Percentiles rank a stretch among this genome's conserved stretches.
phyloP scores from a whole-genome alignment of 1,139 yeast species.

The Nakaseomyces bracarensis region DNA sequence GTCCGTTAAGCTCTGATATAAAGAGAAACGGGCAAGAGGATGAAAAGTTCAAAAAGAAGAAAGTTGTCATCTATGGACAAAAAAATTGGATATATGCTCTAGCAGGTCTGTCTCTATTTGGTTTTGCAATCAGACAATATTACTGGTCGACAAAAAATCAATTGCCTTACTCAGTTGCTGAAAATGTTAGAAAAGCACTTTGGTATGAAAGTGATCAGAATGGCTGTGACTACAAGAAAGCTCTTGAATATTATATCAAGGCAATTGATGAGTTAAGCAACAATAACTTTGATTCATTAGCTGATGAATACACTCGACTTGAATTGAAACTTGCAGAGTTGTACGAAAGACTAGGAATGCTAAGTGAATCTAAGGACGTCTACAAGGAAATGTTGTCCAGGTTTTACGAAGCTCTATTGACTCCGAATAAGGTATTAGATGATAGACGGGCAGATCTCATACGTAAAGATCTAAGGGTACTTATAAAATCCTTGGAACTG shows the following conservation, averaged over 20 bases:
- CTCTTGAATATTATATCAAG: conserved; percentile 59
- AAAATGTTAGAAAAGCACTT: conserved; percentile 41
- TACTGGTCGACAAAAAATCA: conserved; percentile 5
- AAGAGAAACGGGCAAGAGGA: not conserved
- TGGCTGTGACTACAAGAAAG: conserved; percentile 50
- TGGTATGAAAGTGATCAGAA: conserved; percentile 77
- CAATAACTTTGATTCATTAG: conserved; percentile 44
- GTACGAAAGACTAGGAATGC: conserved; percentile 59
- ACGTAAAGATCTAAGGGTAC: conserved; percentile 63
- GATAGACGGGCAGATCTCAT: conserved; percentile 48
- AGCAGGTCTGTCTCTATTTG: conserved; percentile 2
- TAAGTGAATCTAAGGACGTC: conserved; percentile 53
- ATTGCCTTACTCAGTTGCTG: conserved; percentile 18
- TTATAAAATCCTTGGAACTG: conserved; percentile 57
- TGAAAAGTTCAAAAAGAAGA: not conserved
- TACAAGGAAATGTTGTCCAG: conserved; percentile 61
- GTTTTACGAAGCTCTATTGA: conserved; percentile 48
- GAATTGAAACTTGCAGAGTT: conserved; percentile 81
- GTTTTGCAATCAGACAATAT: conserved; percentile 4
- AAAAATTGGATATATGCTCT: conserved; percentile 3
- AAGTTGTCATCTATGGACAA: conserved; percentile 3
- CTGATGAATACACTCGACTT: conserved; percentile 75
- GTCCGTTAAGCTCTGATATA: no score
- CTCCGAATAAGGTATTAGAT: conserved; percentile 33
- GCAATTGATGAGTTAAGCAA: conserved; percentile 40